phyloP scores from a whole-genome alignment of 2,329 filamentous ascomycete genomes.

The Fusarium sp. region DNA sequence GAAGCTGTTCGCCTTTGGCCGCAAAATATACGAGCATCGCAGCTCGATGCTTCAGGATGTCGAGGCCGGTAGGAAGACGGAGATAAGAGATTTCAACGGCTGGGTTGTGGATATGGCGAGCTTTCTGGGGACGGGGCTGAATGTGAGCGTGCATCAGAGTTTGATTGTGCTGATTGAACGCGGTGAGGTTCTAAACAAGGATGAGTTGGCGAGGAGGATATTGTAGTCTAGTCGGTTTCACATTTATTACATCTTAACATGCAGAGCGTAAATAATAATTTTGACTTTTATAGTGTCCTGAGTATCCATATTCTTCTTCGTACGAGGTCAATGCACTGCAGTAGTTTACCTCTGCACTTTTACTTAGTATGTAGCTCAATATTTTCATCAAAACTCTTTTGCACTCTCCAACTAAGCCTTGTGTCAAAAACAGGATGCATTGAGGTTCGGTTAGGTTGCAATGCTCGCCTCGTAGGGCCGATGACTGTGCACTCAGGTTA shows the following conservation, averaged over 20 bases:
- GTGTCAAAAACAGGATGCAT: too few relatives aligned
- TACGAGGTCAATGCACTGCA: too few relatives aligned
- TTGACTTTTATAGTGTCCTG: background rate
- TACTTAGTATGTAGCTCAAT: too few relatives aligned
- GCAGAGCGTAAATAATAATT: background rate
- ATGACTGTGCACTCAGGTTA: too few relatives aligned
- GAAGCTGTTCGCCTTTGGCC: constrained; percentile 9
- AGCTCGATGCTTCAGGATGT: constrained; percentile 20
- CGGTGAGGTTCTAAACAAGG: background rate
- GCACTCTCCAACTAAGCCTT: too few relatives aligned
- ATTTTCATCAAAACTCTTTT: too few relatives aligned
- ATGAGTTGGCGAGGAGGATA: background rate
- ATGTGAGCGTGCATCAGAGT: background rate
- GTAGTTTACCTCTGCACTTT: too few relatives aligned
- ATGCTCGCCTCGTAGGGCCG: too few relatives aligned
- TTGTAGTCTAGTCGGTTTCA: background rate
- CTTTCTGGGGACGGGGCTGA: constrained; percentile 1
- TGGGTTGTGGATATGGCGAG: constrained; percentile 13
- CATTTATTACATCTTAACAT: background rate
- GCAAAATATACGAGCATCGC: constrained; percentile 14
- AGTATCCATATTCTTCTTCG: too few relatives aligned
- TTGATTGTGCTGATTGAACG: background rate
- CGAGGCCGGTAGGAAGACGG: background rate
- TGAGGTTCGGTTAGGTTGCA: too few relatives aligned
- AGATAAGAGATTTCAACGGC: constrained; percentile 11